phyloP scores from a whole-genome alignment of 2,329 filamentous ascomycete species.

The Hymenoscyphus fructigenus region DNA sequence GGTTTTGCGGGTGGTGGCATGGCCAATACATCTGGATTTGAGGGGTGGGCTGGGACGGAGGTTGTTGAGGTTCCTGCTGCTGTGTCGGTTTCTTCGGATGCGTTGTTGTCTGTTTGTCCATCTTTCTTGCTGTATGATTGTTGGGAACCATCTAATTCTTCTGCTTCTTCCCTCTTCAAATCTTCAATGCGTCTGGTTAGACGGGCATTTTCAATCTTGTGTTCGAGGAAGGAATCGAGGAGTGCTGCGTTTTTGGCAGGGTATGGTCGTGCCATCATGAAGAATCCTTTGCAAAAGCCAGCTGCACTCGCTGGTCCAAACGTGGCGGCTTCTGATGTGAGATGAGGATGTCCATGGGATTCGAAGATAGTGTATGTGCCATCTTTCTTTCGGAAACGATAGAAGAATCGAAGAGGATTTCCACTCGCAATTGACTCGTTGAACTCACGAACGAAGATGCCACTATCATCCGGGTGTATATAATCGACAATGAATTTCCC shows the following conservation, averaged over 20 bases:
- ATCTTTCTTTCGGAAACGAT: constrained; percentile 76
- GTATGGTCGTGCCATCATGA: constrained; percentile 89
- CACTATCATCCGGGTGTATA: constrained; percentile 82
- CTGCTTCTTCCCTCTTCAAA: constrained; percentile 79
- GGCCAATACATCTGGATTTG: constrained; percentile 45
- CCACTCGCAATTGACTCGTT: constrained; percentile 84
- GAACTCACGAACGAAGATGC: constrained; percentile 81
- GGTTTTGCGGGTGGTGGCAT: constrained; percentile 69
- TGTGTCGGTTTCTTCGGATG: constrained; percentile 43
- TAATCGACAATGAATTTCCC: constrained; percentile 77
- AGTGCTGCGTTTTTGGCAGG: constrained; percentile 83
- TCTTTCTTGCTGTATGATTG: constrained; percentile 60
- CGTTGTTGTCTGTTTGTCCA: constrained; percentile 49
- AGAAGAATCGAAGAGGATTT: constrained; percentile 80
- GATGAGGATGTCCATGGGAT: constrained; percentile 88
- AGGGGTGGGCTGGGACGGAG: constrained; percentile 35
- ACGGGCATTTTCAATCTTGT: constrained; percentile 94
- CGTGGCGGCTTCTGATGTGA: constrained; percentile 66
- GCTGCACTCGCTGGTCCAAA: constrained; percentile 63
- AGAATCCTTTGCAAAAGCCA: constrained; percentile 81
- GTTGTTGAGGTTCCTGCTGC: constrained; percentile 35
- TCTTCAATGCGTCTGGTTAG: constrained; percentile 81
- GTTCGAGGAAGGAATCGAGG: constrained; percentile 89
- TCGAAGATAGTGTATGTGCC: constrained; percentile 79
- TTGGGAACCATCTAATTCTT: constrained; percentile 69